Evolutionary conservation across 768 basidiomycete genomes (phyloP), one percentile per base, ranked within the genome.

Genomic region (Leccinum subgranulosum): DNA sequence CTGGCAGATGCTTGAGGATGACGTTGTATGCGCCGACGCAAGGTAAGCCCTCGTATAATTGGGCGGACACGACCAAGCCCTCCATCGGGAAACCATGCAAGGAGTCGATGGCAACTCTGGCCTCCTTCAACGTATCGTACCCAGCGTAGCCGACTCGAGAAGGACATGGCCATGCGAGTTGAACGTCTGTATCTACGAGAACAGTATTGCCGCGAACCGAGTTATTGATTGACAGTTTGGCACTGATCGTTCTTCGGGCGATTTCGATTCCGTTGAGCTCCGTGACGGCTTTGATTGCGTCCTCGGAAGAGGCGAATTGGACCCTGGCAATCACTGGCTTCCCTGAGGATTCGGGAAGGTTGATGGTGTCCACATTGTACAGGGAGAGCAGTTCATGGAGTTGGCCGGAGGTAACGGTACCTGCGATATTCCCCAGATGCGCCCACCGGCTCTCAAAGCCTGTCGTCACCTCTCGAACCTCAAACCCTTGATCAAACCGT

Each of bases 371-470:
- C 6, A 85, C 74, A 17, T 75, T 66, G 60, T 81, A 86, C 0
- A 70, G 69, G 0, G 63, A 49, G 17, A 88, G 72, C 0, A 84
- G 52, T 2, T 63, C 41, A 3, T 59, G 59, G 9, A 92, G 56
- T 0, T 72, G 70, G 1, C 58, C 63, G 0, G 72, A 60, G 2
- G 73, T 69, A 14, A 79, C 73, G 0, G 59, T 58, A 0, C 59
- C 39, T 0, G 82, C 80, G 4, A 92, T 64, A 23, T 85, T 81
- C 5, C 75, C 74, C 2, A 92, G 60, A 36, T 78, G 73, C 9
- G 91, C 65, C 75, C 82, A 84, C 6, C 79, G 80, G 0, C 85
- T 85, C 63, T 93, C 90, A 43, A 90, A 86, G 1, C 85, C 85
- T 1, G 89, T 90, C 7, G 70, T 69, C 6, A 91, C 66, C 0